A percentile compares a stretch with the other conserved stretches of the same genome.
Evolutionary conservation across 352 stramenopile species (phyloP).

Genomic region (Globisporangium emineosum): DNA sequence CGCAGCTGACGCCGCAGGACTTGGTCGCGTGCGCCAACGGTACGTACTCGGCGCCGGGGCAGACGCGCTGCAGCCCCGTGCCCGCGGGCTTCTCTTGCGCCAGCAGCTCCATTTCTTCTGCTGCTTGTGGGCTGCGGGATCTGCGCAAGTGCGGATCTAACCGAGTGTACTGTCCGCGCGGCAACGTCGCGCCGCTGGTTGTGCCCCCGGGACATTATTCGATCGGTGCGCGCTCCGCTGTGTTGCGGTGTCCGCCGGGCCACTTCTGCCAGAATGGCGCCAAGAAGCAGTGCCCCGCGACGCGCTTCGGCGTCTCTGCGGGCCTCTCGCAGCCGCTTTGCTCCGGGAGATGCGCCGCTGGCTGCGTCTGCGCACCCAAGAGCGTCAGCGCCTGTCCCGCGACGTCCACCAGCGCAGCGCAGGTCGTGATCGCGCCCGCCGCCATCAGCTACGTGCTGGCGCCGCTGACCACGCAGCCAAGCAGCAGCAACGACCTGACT

Average conservation of each 20-base stretch:
- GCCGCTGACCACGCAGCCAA: slow-evolving; percentile 24
- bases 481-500: slow-evolving; percentile 12
- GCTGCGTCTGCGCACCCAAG: slow-evolving; percentile 46
- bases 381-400: slow-evolving; percentile 46
- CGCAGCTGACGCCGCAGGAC: slow-evolving; percentile 30
- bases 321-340: slow-evolving; percentile 39
- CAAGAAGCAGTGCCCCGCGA: slow-evolving; percentile 38
- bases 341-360: slow-evolving; percentile 38
- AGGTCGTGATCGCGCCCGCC: slow-evolving; percentile 30
- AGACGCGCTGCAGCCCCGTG: slow-evolving; percentile 36
- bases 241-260: slow-evolving; percentile 43
- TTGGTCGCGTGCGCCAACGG: slow-evolving; percentile 43
- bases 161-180: slow-evolving; percentile 44
- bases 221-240: slow-evolving; percentile 33
- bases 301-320: slow-evolving; percentile 34
- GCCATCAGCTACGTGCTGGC: slow-evolving; percentile 33
- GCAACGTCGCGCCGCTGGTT: slow-evolving; percentile 29
- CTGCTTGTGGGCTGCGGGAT: slow-evolving; percentile 32
- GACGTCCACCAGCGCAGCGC: slow-evolving; percentile 16
- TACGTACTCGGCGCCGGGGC: slow-evolving; percentile 49
- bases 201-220: slow-evolving; percentile 49
- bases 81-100: slow-evolving; percentile 46
- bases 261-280: slow-evolving; percentile 46
- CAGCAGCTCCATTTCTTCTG: neutral
- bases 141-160: slow-evolving; percentile 35